Base-by-base conservation (phyloP, 2,329 filamentous ascomycete genomes). In the Exophiala sp. region DNA sequence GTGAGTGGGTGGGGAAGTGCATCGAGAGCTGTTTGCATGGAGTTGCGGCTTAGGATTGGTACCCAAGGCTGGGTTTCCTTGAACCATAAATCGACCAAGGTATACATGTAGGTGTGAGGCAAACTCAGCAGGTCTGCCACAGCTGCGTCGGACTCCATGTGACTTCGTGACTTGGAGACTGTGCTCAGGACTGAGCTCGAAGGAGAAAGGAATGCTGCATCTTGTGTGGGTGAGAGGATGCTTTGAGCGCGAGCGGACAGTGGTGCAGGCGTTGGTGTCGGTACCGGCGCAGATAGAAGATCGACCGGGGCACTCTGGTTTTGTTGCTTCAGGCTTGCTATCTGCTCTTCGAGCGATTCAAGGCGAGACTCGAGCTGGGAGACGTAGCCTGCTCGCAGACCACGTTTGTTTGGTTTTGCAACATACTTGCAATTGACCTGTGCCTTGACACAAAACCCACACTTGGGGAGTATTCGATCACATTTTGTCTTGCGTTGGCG, bases 351-450 rank as follows among this genome's bases (percentile, higher is more conserved):
- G 38, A 65, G 48, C 24, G 46, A 55, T 11, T 61, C 57, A 47
- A 72, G 58, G 24, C 71, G 62, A 47, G 64, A 62, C 57, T 73
- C 71, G 9, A 72, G 57, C 33, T 66, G 60, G 10, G 69, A 67
- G 4, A 73, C 70, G 59, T 72, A 73, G n/a, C 71, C 71, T 18
- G 71, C 66, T 9, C 66, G 57, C 8, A 67, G 56, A 11, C 66
- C 66, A 12, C 62, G 59, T 55, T 67, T 68, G 51, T 61, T 64
- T 20, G 62, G 55, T 24, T 62, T 51, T 8, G 50, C 34, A 3
- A 63, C 56, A 57, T 67, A 66, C 14, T 59, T 47, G 52, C 65
- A 66, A 14, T 49, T 41, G 29, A 54, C 54, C 21, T 61, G 62
- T 7, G 63, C 58, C 34, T 65, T 61, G 38, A 55, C 44, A 44